These are phyloP conservation scores for Populus pruinosa DNA, from an alignment of 345 rosid genomes.

Conservation along the genomic window DNA sequence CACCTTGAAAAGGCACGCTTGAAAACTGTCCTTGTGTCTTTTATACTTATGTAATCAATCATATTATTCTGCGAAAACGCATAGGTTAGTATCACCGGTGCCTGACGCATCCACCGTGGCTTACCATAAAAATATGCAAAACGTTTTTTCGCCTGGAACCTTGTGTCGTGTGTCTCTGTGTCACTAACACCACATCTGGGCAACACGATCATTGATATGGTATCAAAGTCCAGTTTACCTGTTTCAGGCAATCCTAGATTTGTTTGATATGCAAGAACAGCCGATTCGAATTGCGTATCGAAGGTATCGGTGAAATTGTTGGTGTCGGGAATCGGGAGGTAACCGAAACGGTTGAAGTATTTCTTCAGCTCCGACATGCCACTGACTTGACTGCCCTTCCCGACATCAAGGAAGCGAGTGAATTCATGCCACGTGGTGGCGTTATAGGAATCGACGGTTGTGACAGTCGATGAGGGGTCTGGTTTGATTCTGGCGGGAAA, in stretches of 20 bases:
- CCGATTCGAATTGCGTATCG: slow-evolving; percentile 52
- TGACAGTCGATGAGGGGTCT: slow-evolving; percentile 32
- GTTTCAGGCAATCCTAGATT: slow-evolving; percentile 63
- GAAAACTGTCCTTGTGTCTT: slow-evolving; percentile 47
- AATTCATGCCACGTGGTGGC: slow-evolving; percentile 74
- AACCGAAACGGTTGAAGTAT: slow-evolving; percentile 80
- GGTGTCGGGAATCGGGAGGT: slow-evolving; percentile 33
- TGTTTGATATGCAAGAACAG: slow-evolving; percentile 53
- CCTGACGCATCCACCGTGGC: slow-evolving; percentile 57
- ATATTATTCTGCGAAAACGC: slow-evolving; percentile 50
- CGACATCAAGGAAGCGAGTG: slow-evolving; percentile 60
- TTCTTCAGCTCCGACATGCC: slow-evolving; percentile 87
- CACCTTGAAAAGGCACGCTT: slow-evolving; percentile 61
- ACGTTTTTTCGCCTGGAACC: slow-evolving; percentile 41
- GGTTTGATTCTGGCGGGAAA: slow-evolving; percentile 45
- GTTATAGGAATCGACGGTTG: slow-evolving; percentile 19
- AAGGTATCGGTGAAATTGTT: slow-evolving; percentile 53
- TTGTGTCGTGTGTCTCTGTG: neutral
- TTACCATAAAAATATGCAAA: slow-evolving; percentile 64
- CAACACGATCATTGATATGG: slow-evolving; percentile 52
- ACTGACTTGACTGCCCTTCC: slow-evolving; percentile 52
- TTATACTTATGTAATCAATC: slow-evolving; percentile 48
- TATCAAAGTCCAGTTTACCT: slow-evolving; percentile 61
- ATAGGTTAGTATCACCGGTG: slow-evolving; percentile 57
- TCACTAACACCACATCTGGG: slow-evolving; percentile 88